phyloP scores from a whole-genome alignment of 2,329 filamentous ascomycete genomes.

The Hypoxylon rubiginosum region DNA sequence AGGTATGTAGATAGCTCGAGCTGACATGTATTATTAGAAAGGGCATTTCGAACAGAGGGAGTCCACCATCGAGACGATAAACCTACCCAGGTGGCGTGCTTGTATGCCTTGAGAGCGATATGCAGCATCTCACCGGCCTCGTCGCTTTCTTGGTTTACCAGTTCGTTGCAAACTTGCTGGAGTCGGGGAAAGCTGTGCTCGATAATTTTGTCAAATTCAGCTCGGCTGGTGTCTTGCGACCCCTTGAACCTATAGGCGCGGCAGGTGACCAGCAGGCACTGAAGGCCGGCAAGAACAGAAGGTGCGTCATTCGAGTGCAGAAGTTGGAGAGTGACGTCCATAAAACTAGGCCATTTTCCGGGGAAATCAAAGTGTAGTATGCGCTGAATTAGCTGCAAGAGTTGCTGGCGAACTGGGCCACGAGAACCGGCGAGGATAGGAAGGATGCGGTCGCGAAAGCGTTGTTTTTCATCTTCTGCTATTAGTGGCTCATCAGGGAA shows the following conservation, averaged over 20 bases:
- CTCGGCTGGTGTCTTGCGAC: slow-evolving; percentile 79
- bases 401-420: slow-evolving; percentile 87
- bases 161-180: slow-evolving; percentile 85
- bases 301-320: slow-evolving; percentile 87
- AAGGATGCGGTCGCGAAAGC: slow-evolving; percentile 88
- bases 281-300: slow-evolving; percentile 91
- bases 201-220: slow-evolving; percentile 94
- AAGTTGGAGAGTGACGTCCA: slow-evolving; percentile 91
- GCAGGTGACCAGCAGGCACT: slow-evolving; percentile 94
- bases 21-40: slow-evolving; percentile 60
- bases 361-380: slow-evolving; percentile 97
- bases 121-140: slow-evolving; percentile 98
- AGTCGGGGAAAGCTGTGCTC: slow-evolving; percentile 90
- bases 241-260: slow-evolving; percentile 94
- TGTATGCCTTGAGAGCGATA: slow-evolving; percentile 95
- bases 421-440: slow-evolving; percentile 87
- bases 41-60: neutral
- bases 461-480: slow-evolving; percentile 88
- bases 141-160: slow-evolving; percentile 90
- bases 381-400: slow-evolving; percentile 94
- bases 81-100: slow-evolving; percentile 95
- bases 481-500: slow-evolving; percentile 80
- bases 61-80: slow-evolving; percentile 12
- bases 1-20: slow-evolving; percentile 87
- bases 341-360: slow-evolving; percentile 91